Evolutionary conservation across 2,329 filamentous ascomycete genomes (phyloP).

Genomic region (Berkeleyomyces rouxiae): DNA sequence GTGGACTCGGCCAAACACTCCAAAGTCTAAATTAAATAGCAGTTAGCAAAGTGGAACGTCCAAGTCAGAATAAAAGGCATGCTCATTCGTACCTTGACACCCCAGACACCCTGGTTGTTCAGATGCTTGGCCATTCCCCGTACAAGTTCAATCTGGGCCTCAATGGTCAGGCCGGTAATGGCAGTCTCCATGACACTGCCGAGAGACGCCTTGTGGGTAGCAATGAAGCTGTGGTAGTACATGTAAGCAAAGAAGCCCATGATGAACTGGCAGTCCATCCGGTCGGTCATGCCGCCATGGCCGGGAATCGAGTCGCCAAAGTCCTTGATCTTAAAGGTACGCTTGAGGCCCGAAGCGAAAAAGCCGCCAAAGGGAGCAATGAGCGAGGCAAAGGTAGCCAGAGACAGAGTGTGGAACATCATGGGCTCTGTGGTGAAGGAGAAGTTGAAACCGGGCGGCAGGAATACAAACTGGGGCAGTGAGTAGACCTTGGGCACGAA

Average conservation of each 20-base stretch:
- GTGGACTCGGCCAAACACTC: conserved; percentile 6
- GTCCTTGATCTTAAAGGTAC: conserved; percentile 99
- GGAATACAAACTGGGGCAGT: conserved; percentile 55
- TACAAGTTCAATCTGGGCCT: conserved; percentile 77
- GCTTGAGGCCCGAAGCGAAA: conserved; percentile 93
- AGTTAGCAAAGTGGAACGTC: not conserved
- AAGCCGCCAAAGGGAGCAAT: conserved; percentile 97
- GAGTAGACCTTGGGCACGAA: conserved; percentile 66
- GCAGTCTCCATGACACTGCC: conserved; percentile 80
- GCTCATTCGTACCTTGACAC: conserved; percentile 23
- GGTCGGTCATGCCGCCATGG: conserved; percentile 93
- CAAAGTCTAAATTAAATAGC: not conserved
- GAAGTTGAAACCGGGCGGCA: conserved; percentile 39
- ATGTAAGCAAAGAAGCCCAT: conserved; percentile 98
- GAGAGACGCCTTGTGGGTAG: conserved; percentile 67
- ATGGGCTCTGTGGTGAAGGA: conserved; percentile 70
- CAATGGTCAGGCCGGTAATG: conserved; percentile 70
- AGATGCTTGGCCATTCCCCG: conserved; percentile 47
- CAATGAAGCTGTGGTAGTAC: conserved; percentile 97
- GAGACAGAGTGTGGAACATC: conserved; percentile 79
- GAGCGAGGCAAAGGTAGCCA: conserved; percentile 86
- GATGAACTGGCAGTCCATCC: conserved; percentile 99
- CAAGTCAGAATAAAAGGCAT: not conserved
- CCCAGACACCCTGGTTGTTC: conserved; percentile 41
- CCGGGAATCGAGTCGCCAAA: conserved; percentile 97